Percentiles rank a stretch among this genome's conserved stretches.
Conservation (phyloP, 2,329 filamentous ascomycete species). For the Aspergillus jensenii region DNA sequence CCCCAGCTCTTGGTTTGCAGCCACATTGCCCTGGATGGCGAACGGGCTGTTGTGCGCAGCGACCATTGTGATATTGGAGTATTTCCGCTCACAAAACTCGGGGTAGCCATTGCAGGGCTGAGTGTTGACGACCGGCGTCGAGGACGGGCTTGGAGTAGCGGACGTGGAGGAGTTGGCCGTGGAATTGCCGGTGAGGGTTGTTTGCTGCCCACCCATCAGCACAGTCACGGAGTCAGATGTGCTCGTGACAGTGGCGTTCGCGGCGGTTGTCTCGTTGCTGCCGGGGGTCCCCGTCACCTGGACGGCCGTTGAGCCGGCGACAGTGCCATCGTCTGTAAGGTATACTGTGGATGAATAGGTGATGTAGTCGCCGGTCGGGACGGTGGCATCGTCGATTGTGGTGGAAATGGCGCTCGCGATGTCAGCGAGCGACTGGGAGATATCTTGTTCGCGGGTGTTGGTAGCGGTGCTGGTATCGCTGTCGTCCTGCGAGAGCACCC, state of each 20-base stretch:
- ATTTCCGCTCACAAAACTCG: conserved; percentile 74
- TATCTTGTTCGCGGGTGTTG: conserved; percentile 7
- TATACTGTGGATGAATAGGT: conserved; percentile 39
- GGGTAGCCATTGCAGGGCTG: conserved; percentile 76
- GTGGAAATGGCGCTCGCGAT: conserved; percentile 25
- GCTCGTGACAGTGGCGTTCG: conserved; percentile 32
- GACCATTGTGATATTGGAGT: conserved; percentile 78
- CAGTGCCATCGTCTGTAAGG: conserved; percentile 17
- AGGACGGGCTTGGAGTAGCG: conserved; percentile 43
- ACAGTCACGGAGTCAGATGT: conserved; percentile 40
- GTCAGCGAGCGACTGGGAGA: conserved; percentile 18
- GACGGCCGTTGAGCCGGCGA: conserved; percentile 25
- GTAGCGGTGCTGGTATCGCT: not conserved
- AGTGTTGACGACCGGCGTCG: conserved; percentile 60
- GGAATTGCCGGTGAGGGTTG: conserved; percentile 50
- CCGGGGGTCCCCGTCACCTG: conserved; percentile 24
- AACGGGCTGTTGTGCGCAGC: conserved; percentile 83
- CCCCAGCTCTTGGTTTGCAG: conserved; percentile 69
- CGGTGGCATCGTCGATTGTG: conserved; percentile 24
- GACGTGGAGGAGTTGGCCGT: conserved; percentile 50
- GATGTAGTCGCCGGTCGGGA: conserved; percentile 42
- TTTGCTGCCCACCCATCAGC: conserved; percentile 38
- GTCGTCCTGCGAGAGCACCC: conserved; percentile 8
- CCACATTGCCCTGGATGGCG: conserved; percentile 66
- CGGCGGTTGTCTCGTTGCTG: conserved; percentile 8